Conservation (phyloP, 192 early-diverging fungal species). For the Backusella australiensis region DNA sequence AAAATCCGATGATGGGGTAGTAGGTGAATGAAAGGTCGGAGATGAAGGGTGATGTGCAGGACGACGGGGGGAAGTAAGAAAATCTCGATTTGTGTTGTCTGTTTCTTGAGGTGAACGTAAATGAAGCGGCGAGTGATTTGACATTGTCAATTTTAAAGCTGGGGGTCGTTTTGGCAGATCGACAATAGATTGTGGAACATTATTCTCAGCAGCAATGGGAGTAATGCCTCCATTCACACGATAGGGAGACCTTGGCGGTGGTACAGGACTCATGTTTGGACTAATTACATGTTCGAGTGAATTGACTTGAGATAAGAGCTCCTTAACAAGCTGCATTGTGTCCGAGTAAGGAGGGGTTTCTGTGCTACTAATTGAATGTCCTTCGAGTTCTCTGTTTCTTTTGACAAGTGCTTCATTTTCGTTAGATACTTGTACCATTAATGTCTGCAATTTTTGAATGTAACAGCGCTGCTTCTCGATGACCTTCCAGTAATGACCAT, state of each 20-base stretch:
- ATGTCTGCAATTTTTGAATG: conserved; percentile 83
- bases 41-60: not conserved
- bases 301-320: not conserved
- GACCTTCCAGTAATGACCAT: conserved; percentile 87
- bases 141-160: conserved; percentile 6
- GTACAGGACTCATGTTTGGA: conserved; percentile 13
- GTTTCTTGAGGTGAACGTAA: conserved; percentile 1
- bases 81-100: not conserved
- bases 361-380: not conserved
- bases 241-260: conserved; percentile 33
- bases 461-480: conserved; percentile 85
- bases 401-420: conserved; percentile 39
- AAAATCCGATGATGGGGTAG: not conserved
- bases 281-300: not conserved
- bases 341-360: not conserved
- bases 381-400: not conserved
- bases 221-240: not conserved
- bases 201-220: not conserved
- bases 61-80: not conserved
- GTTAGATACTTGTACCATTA: conserved; percentile 34
- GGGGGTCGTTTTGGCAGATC: conserved; percentile 7
- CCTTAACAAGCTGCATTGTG: not conserved
- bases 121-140: conserved; percentile 9
- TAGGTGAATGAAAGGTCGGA: not conserved
- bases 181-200: not conserved